A percentile compares a stretch with the other conserved stretches of the same genome.
phyloP scores from a whole-genome alignment of 2,329 filamentous ascomycete species.

The Aspergillus glaucus region DNA sequence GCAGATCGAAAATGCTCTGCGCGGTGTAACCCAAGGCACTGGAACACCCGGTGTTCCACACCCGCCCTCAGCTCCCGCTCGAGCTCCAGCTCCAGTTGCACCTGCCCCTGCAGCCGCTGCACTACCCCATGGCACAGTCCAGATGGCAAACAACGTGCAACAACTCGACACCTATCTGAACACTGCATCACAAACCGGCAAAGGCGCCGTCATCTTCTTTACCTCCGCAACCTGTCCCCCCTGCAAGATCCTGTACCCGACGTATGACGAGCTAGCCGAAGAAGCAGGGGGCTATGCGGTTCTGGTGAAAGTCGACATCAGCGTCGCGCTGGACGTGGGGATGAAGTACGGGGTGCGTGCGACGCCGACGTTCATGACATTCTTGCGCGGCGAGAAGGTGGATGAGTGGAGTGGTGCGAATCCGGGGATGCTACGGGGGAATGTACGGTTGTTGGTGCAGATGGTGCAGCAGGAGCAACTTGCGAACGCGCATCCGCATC shows the following conservation, averaged over 20 bases:
- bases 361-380: constrained; percentile 86
- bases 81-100: constrained; percentile 3
- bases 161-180: constrained; percentile 58
- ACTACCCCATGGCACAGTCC: constrained; percentile 40
- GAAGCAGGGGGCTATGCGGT: constrained; percentile 62
- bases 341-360: constrained; percentile 62
- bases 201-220: constrained; percentile 79
- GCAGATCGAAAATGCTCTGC: constrained; percentile 61
- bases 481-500: constrained; percentile 58
- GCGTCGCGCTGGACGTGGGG: constrained; percentile 57
- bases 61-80: constrained; percentile 11
- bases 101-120: constrained; percentile 4
- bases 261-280: constrained; percentile 72
- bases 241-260: constrained; percentile 75
- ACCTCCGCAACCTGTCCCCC: constrained; percentile 81
- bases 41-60: constrained; percentile 19
- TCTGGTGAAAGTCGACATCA: constrained; percentile 79
- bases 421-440: constrained; percentile 59
- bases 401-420: constrained; percentile 78
- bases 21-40: constrained; percentile 56
- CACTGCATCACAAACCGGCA: constrained; percentile 50
- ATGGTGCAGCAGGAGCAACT: constrained; percentile 58
- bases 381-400: constrained; percentile 66
- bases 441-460: constrained; percentile 66
- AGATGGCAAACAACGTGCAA: constrained; percentile 52